A percentile compares a stretch with the other conserved stretches of the same genome.
phyloP scores from a whole-genome alignment of 2,329 filamentous ascomycete species.

The Aspergillus caelatus region DNA sequence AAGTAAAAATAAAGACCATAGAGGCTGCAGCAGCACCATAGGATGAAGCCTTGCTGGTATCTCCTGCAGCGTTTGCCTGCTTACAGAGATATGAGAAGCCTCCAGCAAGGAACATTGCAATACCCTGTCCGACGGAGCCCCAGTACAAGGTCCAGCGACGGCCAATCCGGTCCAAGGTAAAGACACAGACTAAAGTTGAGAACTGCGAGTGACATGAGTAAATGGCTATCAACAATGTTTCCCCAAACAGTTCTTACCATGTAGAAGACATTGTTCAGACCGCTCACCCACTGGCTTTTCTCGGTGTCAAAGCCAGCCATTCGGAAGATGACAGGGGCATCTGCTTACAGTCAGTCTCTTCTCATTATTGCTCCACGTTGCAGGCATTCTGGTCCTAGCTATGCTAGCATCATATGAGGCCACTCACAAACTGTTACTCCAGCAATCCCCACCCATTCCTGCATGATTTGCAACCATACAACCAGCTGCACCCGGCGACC shows the following conservation, averaged over 20 bases:
- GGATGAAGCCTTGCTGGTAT: conserved; percentile 49
- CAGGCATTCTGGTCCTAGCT: background rate
- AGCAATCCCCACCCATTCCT: conserved; percentile 71
- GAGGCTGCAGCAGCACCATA: conserved; percentile 68
- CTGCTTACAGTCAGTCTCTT: conserved; percentile 14
- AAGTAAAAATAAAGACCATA: conserved; percentile 72
- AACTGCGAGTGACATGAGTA: conserved; percentile 49
- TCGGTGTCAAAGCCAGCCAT: conserved; percentile 66
- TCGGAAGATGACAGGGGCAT: conserved; percentile 61
- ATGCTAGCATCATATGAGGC: background rate
- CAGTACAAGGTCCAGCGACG: conserved; percentile 71
- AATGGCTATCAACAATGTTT: background rate
- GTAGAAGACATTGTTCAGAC: conserved; percentile 59
- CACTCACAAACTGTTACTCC: conserved; percentile 63
- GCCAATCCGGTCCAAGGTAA: conserved; percentile 70
- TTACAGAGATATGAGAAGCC: conserved; percentile 62
- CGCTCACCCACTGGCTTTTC: conserved; percentile 67
- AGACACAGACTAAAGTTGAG: conserved; percentile 68
- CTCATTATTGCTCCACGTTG: background rate
- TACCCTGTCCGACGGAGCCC: conserved; percentile 65
- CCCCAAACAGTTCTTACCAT: conserved; percentile 45
- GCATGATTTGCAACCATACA: conserved; percentile 72
- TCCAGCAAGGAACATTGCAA: conserved; percentile 69
- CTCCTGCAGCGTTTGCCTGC: conserved; percentile 50
- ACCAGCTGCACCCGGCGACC: conserved; percentile 70